A percentile compares a stretch with the other conserved stretches of the same genome.
phyloP scores from a whole-genome alignment of 208 protist species.

The Porcisia hertigi region DNA sequence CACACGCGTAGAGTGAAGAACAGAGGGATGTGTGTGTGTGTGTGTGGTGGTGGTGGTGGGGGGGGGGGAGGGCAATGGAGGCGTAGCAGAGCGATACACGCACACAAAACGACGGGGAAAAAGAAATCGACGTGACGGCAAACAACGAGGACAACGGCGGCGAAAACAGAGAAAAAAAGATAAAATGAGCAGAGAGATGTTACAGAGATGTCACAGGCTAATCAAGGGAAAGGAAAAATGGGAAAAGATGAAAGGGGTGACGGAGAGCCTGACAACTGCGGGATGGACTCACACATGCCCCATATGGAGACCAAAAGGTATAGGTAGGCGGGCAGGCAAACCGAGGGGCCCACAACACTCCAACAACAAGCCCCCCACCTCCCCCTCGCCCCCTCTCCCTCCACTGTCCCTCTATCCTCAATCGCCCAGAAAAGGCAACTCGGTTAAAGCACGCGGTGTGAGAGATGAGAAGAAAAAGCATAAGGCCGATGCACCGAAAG shows the following conservation, averaged over 20 bases:
- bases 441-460: slow-evolving; percentile 2
- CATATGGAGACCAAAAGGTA: not conserved
- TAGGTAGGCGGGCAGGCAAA: not conserved
- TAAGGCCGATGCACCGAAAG: not conserved
- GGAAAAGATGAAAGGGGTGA: not conserved
- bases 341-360: not conserved
- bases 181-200: not conserved
- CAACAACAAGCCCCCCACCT: not conserved
- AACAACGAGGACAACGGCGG: slow-evolving; percentile 21
- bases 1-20: not conserved
- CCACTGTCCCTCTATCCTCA: not conserved
- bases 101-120: slow-evolving; percentile 2
- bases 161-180: not conserved
- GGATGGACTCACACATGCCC: not conserved
- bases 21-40: not conserved
- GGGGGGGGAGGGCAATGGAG: too few species aligned
- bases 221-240: not conserved
- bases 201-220: too few species aligned
- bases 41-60: not conserved
- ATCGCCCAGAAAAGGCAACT: not conserved
- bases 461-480: slow-evolving; percentile 13
- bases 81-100: too few species aligned
- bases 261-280: not conserved
- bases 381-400: not conserved
- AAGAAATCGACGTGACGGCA: slow-evolving; percentile 6